Conservation (phyloP, 2,329 filamentous ascomycete species). For the Paecilomyces dactylethromorphus region DNA sequence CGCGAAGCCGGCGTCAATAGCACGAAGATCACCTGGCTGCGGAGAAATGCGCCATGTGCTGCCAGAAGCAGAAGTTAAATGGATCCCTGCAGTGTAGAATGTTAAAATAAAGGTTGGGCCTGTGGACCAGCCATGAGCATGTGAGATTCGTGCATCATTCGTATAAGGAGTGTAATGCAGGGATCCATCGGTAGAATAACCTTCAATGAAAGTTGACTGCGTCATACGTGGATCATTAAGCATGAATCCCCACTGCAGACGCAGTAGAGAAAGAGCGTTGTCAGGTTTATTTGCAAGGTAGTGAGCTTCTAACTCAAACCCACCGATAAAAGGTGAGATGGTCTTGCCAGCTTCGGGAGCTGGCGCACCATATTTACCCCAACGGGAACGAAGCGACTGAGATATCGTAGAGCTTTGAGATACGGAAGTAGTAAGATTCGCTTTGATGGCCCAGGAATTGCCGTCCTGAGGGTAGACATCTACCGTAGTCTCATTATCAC, state of each 20-base stretch:
- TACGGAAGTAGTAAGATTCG: slow-evolving; percentile 24
- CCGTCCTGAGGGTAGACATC: slow-evolving; percentile 26
- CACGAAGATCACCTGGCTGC: slow-evolving; percentile 26
- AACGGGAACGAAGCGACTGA: slow-evolving; percentile 31
- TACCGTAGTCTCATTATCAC: slow-evolving; percentile 19
- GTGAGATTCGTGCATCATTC: slow-evolving; percentile 42
- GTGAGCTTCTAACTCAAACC: slow-evolving; percentile 40
- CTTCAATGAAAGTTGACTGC: slow-evolving; percentile 48
- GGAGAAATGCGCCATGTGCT: slow-evolving; percentile 31
- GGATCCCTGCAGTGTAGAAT: slow-evolving; percentile 36
- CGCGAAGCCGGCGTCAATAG: slow-evolving; percentile 30
- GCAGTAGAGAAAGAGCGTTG: slow-evolving; percentile 37
- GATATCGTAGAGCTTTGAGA: slow-evolving; percentile 25
- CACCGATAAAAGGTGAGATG: slow-evolving; percentile 36
- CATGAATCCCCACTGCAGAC: slow-evolving; percentile 51
- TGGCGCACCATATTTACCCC: slow-evolving; percentile 41
- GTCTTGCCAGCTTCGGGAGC: slow-evolving; percentile 35
- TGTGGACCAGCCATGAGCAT: slow-evolving; percentile 48
- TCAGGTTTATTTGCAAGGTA: slow-evolving; percentile 31
- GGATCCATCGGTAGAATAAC: slow-evolving; percentile 40
- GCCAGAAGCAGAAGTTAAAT: slow-evolving; percentile 29
- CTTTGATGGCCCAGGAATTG: slow-evolving; percentile 30
- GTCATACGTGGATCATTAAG: slow-evolving; percentile 49
- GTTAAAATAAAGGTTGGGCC: slow-evolving; percentile 42
- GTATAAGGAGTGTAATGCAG: slow-evolving; percentile 45